phyloP scores from a whole-genome alignment of 2,329 filamentous ascomycete genomes.

The Diaporthe velutina region DNA sequence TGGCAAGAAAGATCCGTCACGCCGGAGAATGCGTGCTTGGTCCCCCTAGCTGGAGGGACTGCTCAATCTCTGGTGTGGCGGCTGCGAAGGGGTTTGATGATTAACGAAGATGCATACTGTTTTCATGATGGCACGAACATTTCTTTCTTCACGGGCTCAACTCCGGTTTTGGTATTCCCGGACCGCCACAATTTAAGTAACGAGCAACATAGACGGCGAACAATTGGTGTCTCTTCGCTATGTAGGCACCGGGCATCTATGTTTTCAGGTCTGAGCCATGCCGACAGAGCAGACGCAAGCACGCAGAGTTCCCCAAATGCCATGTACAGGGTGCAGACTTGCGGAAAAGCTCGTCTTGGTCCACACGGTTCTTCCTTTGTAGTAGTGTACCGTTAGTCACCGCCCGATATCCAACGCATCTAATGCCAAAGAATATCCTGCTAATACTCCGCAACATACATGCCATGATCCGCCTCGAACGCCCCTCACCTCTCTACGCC shows the following conservation, averaged over 20 bases:
- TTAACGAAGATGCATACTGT: not conserved
- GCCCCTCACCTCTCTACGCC: not conserved
- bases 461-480: not conserved
- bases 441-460: not conserved
- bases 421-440: not conserved
- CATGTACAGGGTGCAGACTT: not conserved
- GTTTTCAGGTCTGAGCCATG: not conserved
- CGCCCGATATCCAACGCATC: not conserved
- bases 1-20: not conserved
- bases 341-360: not conserved
- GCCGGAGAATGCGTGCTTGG: not conserved
- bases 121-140: not conserved
- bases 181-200: too few species aligned
- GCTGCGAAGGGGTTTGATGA: not conserved
- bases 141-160: not conserved
- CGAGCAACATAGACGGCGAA: too few species aligned
- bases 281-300: not conserved
- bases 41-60: not conserved
- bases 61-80: not conserved
- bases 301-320: not conserved
- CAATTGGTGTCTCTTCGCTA: not conserved
- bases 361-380: not conserved
- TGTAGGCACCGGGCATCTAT: not conserved
- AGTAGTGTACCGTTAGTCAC: not conserved
- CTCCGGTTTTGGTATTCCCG: too few species aligned